Conservation (phyloP, 495 filamentous ascomycete species). For the Penicillium antarcticum region DNA sequence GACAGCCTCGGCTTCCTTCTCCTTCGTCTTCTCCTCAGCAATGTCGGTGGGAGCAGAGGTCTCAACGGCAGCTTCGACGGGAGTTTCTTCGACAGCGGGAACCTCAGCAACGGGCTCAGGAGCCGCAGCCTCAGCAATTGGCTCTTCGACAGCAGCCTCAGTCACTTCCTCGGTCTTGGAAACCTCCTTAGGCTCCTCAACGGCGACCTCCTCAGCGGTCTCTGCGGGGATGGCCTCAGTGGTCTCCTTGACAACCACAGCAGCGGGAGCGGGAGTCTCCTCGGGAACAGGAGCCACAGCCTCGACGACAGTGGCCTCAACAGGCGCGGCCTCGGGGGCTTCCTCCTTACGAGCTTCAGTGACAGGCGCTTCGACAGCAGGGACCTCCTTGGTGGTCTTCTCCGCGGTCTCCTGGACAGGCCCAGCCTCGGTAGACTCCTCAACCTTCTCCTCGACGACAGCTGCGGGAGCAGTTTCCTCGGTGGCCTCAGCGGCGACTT, state of each 20-base stretch:
- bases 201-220: conserved; percentile 5
- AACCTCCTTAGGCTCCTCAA: conserved; percentile 6
- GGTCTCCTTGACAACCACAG: background rate
- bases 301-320: conserved; percentile 9
- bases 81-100: background rate
- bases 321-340: background rate
- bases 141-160: conserved; percentile 1
- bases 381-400: conserved; percentile 5
- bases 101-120: conserved; percentile 3
- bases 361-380: conserved; percentile 10
- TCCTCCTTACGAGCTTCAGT: conserved; percentile 6
- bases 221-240: no score
- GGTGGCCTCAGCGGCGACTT: background rate
- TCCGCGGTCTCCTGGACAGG: conserved; percentile 1
- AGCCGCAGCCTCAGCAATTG: conserved; percentile 3
- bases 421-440: background rate
- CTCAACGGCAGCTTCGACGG: background rate
- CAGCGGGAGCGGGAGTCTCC: background rate
- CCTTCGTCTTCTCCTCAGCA: background rate
- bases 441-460: background rate
- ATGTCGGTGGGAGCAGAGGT: background rate
- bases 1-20: background rate
- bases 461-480: background rate
- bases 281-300: background rate
- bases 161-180: conserved; percentile 3